Base-by-base conservation (phyloP, 2,329 filamentous ascomycete species). In the Akanthomyces lecanii region DNA sequence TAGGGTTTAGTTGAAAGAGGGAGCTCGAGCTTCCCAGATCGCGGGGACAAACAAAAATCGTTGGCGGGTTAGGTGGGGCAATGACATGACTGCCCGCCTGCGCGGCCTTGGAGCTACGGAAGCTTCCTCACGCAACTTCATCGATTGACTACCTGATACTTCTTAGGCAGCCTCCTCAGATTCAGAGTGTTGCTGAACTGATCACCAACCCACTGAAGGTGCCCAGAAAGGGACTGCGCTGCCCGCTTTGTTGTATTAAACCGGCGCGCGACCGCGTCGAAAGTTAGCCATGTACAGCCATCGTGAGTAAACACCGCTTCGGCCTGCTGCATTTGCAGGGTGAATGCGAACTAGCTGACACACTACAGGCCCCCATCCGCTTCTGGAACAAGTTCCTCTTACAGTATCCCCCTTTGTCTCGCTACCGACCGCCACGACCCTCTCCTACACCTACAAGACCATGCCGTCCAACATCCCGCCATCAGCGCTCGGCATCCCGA, bases 381-480 rank as follows among this genome's bases (percentile, higher is more conserved):
- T 97, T 67, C 87, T 99, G 53, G 90, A 93, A 68, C 95, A 99
- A 78, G 87, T 98, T 47, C 92, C 95, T 36, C 81, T 99, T 62
- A 96, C 92, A 56, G 92, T 98, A 51, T 97, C 94, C 3, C 95
- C 95, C 30, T 97, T 97, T 79, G 86, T 98, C 70, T 90, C 89
- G 65, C 88, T 99, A 38, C 95, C 95, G 12, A 89, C 91, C 36
- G 89, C 94, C 30, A 90, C 93, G 23, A 97, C 93, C 0, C 86
- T 99, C 8, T 94, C 95, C 28, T 98, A 98, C 80, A 96, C 92
- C 69, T 98, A 97, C 83, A 94, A 93, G 73, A 84, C 87, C 12
- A 89, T 98, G 72, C 91, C 94, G 0, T 94, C 92, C 0, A 90
- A 92, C 2, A 85, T 98, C 0, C 94, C 95, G 2, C 71, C 75